Evolutionary conservation across 257 asterid species (phyloP), one percentile per base, ranked within the genome.

Genomic region (Lycium barbarum): DNA sequence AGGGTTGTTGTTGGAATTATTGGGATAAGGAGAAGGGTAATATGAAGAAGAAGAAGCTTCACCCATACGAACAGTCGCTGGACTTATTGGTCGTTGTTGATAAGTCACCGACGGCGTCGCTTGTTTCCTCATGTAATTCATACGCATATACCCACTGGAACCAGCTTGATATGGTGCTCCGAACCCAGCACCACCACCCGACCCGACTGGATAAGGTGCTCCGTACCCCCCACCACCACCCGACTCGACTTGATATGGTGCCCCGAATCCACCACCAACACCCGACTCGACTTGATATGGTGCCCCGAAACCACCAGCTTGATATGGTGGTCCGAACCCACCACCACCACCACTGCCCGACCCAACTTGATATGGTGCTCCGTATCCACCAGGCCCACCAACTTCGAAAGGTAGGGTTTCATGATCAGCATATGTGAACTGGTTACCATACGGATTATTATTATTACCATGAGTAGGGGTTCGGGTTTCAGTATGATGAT

Each of bases 41-140:
- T 86, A 90, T 0, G 98, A 74, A 36, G 92, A 84, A 57, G 92
- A 84, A 57, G 95, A 90, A 62, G 96, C 89, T 91, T 93, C 95
- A 85, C 93, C 97, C 94, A 95, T 88, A 18, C 92, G 89, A 86
- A 89, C 88, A 85, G 93, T 93, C 55, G 92, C 93, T 3, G 97
- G 89, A 65, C 80, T 91, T 91, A 85, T 72, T n/a, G 99, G 99
- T 84, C 91, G 92, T 73, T 97, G 98, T 51, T 92, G 91, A 36
- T 94, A 91, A 43, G 90, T 88, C 1, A 93, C 88, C 7, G 99
- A 97, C 59, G 92, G 98, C 87, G 94, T 90, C 79, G 91, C 14
- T 35, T 92, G 96, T 9, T 90, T 95, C 83, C 88, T 93, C 99
- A 95, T 97, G 61, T 80, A 97, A 85, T 93, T 94, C 67, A 88